Evolutionary conservation across 1,139 yeast species (phyloP).

Genomic region (Pneumocystis jirovecii): DNA sequence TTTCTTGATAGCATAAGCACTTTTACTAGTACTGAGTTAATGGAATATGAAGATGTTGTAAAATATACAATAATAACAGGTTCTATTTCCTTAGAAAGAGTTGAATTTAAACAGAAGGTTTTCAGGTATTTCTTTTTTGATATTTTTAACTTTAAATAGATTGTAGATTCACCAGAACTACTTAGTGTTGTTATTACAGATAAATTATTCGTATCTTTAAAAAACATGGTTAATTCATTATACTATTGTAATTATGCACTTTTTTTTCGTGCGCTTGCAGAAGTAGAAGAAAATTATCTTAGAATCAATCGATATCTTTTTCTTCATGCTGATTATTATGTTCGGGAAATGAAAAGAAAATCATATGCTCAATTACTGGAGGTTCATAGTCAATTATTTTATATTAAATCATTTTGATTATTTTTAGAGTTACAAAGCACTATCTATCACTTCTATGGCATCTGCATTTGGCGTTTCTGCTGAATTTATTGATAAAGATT

Average conservation of each 20-base stretch:
- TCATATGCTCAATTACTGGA: constrained; percentile 90
- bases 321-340: constrained; percentile 66
- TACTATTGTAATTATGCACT: constrained; percentile 79
- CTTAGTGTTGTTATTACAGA: constrained; percentile 64
- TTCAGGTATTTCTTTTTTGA: background rate
- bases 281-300: constrained; percentile 62
- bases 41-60: constrained; percentile 81
- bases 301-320: constrained; percentile 60
- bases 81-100: constrained; percentile 64
- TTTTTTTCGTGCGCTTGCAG: constrained; percentile 64
- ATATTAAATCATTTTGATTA: background rate
- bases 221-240: constrained; percentile 68
- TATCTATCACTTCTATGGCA: constrained; percentile 86
- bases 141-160: constrained; percentile 14
- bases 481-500: constrained; percentile 60
- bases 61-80: constrained; percentile 81
- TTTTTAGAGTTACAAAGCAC: constrained; percentile 57
- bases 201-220: constrained; percentile 61
- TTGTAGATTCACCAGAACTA: constrained; percentile 89
- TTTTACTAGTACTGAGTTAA: constrained; percentile 85
- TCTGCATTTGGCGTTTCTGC: constrained; percentile 76
- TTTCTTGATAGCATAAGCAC: constrained; percentile 88
- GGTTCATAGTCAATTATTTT: background rate
- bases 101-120: constrained; percentile 56
- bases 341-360: constrained; percentile 87